phyloP scores from a whole-genome alignment of 768 basidiomycete species.

The Rossbeevera mucosa region DNA sequence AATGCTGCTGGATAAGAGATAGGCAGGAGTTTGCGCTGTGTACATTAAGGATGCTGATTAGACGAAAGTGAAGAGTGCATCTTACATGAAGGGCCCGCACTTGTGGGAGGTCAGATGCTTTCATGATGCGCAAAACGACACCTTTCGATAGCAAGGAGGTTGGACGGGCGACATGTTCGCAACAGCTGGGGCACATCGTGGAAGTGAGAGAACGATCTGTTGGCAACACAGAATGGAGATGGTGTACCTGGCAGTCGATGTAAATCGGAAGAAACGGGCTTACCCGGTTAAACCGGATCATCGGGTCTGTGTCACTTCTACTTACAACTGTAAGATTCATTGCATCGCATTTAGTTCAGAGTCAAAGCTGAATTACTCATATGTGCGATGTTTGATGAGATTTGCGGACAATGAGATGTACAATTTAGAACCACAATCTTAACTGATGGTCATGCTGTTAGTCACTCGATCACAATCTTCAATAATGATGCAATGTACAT shows the following conservation, averaged over 20 bases:
- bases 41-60: background rate
- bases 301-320: too few relatives aligned
- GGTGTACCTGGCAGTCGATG: conserved; percentile 18
- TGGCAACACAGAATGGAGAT: background rate
- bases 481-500: too few relatives aligned
- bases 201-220: background rate
- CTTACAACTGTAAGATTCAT: too few relatives aligned
- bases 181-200: conserved; percentile 9
- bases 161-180: background rate
- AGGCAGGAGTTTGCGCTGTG: conserved; percentile 24
- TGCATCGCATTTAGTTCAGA: background rate
- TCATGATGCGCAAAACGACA: conserved; percentile 25
- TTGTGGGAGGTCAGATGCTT: conserved; percentile 24
- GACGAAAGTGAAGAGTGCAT: background rate
- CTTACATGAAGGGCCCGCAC: conserved; percentile 27
- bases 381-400: too few relatives aligned
- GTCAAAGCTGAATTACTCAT: background rate
- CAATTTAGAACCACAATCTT: too few relatives aligned
- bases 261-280: conserved; percentile 12
- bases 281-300: too few relatives aligned
- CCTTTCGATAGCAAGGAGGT: conserved; percentile 2
- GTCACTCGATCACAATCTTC: too few relatives aligned
- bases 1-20: conserved; percentile 28
- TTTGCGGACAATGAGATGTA: too few relatives aligned
- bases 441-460: too few relatives aligned